Evolutionary conservation across 495 filamentous ascomycete species (phyloP).

Genomic region (Bryoglossum gracile): DNA sequence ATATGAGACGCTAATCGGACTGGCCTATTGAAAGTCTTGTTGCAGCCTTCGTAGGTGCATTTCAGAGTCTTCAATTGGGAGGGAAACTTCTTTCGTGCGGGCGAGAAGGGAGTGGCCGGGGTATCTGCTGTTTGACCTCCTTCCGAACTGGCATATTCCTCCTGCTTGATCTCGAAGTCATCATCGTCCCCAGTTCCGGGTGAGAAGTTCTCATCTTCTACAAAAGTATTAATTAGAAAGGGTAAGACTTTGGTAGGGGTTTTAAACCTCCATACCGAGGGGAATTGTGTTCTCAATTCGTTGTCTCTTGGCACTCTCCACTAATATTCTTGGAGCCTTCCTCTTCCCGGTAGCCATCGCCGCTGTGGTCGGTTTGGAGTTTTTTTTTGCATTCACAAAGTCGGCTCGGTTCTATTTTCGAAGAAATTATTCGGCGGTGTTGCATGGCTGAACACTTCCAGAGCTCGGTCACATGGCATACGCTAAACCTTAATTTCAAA

Average conservation of each 20-base stretch:
- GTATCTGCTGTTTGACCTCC: slow-evolving; percentile 37
- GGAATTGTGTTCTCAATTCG: slow-evolving; percentile 3
- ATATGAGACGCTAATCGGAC: slow-evolving; percentile 72
- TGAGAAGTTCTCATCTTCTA: neutral
- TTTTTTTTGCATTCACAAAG: too few species aligned
- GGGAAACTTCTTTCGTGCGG: slow-evolving; percentile 49
- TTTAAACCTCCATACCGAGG: too few species aligned
- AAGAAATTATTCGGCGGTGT: too few species aligned
- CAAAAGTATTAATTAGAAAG: slow-evolving; percentile 4
- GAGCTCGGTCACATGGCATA: too few species aligned
- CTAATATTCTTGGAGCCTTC: slow-evolving; percentile 8
- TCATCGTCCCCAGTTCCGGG: slow-evolving; percentile 11
- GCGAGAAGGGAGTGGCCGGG: slow-evolving; percentile 46
- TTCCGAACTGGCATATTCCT: slow-evolving; percentile 37
- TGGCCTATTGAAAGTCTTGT: slow-evolving; percentile 81
- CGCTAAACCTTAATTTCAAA: slow-evolving; percentile 23
- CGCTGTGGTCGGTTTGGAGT: slow-evolving; percentile 6
- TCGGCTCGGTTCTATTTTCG: too few species aligned
- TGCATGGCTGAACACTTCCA: too few species aligned
- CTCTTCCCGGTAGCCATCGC: slow-evolving; percentile 12
- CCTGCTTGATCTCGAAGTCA: slow-evolving; percentile 12
- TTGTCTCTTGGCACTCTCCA: slow-evolving; percentile 8
- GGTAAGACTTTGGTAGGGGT: too few species aligned
- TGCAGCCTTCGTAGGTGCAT: slow-evolving; percentile 63
- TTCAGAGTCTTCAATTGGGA: slow-evolving; percentile 65